Percentiles rank a stretch among this genome's conserved stretches.
Evolutionary conservation across 352 stramenopile species (phyloP).

Genomic region (Phytopythium ostracodes): DNA sequence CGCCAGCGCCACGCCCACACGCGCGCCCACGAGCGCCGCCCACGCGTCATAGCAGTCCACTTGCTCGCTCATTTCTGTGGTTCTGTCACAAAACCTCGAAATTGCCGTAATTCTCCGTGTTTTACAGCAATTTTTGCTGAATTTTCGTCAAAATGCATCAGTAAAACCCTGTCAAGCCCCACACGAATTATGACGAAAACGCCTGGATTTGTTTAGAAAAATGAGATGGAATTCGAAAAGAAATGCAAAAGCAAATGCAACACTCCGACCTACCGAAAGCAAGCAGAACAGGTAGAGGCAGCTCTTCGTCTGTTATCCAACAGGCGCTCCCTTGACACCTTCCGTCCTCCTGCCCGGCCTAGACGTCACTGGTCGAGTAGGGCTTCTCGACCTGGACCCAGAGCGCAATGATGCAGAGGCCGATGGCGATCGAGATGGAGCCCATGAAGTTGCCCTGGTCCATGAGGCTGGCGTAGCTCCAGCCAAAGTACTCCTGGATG

Average conservation of each 20-base stretch:
- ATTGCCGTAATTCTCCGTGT: too few species aligned
- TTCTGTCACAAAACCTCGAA: not conserved
- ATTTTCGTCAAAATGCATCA: too few species aligned
- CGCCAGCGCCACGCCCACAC: constrained; percentile 29
- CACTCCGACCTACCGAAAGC: not conserved
- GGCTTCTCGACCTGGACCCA: constrained; percentile 84
- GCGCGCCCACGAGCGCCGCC: constrained; percentile 25
- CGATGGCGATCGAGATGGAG: constrained; percentile 72
- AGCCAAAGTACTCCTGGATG: constrained; percentile 87
- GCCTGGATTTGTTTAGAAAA: not conserved
- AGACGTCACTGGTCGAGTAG: constrained; percentile 11
- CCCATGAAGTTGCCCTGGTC: constrained; percentile 87
- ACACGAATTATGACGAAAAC: not conserved
- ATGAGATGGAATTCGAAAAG: not conserved
- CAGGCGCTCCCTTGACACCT: too few species aligned
- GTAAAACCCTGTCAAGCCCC: too few species aligned
- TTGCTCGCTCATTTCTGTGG: not conserved
- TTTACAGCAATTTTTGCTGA: too few species aligned
- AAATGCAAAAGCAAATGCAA: not conserved
- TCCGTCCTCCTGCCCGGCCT: not conserved
- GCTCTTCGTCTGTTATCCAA: not conserved
- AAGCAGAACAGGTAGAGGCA: not conserved
- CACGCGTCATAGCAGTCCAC: constrained; percentile 16
- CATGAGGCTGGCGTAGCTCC: constrained; percentile 86
- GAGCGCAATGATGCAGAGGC: constrained; percentile 78